These are phyloP conservation scores for Hypoxylon sp. DNA, from an alignment of 2,329 filamentous ascomycete genomes.

Conservation along the genomic window DNA sequence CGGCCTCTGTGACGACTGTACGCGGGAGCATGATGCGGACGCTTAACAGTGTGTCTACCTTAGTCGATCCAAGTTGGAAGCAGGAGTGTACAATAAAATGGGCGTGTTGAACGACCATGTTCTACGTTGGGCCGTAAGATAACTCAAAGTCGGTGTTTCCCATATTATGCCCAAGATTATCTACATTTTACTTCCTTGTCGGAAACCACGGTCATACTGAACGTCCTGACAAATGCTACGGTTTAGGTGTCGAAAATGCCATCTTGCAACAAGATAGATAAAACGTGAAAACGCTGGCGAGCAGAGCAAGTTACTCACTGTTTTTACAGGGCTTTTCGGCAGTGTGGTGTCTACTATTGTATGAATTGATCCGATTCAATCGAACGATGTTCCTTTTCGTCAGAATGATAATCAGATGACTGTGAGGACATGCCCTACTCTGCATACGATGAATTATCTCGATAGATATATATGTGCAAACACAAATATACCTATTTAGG, in stretches of 20 bases:
- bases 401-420: constrained; percentile 20
- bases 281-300: neutral
- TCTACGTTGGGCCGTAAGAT: neutral
- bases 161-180: neutral
- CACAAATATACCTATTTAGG: constrained; percentile 25
- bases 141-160: constrained; percentile 1
- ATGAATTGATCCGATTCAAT: constrained; percentile 22
- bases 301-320: constrained; percentile 4
- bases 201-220: neutral
- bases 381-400: constrained; percentile 15
- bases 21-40: constrained; percentile 45
- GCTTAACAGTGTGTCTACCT: constrained; percentile 6
- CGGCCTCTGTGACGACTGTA: constrained; percentile 52
- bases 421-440: constrained; percentile 17
- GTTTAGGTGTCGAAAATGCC: constrained; percentile 3
- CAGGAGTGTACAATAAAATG: neutral
- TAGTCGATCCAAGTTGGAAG: constrained; percentile 1
- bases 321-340: constrained; percentile 4
- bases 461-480: constrained; percentile 19
- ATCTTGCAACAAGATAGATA: constrained; percentile 13
- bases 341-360: constrained; percentile 15
- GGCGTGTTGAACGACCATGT: constrained; percentile 2
- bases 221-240: neutral
- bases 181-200: neutral
- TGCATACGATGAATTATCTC: constrained; percentile 6